These are phyloP conservation scores for Mycena crocata DNA, from an alignment of 768 basidiomycete species.

Conservation along the genomic window DNA sequence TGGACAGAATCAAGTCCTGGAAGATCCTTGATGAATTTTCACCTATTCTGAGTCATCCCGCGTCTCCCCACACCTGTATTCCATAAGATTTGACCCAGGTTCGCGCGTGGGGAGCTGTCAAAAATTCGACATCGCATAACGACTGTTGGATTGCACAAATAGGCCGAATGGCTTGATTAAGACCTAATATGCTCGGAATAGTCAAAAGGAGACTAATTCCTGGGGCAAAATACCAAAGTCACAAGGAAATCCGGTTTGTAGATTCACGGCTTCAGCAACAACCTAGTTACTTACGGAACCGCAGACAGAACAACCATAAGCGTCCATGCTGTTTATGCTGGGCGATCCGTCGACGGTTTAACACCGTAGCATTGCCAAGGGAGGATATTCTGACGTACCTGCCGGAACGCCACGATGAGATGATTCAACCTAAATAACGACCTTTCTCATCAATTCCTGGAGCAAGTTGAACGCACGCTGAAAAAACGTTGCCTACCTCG, in stretches of 20 bases:
- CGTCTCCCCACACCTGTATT: background rate
- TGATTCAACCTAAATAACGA: background rate
- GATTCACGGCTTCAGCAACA: background rate
- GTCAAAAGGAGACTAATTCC: constrained; percentile 26
- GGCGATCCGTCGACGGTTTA: constrained; percentile 11
- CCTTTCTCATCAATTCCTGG: background rate
- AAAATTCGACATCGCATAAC: constrained; percentile 27
- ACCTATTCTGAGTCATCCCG: background rate
- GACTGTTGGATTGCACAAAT: constrained; percentile 17
- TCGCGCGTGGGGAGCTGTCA: constrained; percentile 24
- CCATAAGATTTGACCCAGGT: background rate
- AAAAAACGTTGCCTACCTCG: background rate
- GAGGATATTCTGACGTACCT: background rate
- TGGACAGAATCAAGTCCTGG: constrained; percentile 18
- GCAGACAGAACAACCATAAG: background rate
- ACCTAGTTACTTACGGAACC: constrained; percentile 22
- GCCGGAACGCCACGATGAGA: constrained; percentile 2
- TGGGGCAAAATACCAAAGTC: background rate
- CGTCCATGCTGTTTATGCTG: background rate
- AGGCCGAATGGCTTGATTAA: constrained; percentile 17
- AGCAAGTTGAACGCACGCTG: background rate
- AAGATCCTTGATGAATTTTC: constrained; percentile 1
- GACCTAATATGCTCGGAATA: constrained; percentile 8
- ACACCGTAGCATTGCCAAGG: background rate
- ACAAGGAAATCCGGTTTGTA: background rate